phyloP scores from a whole-genome alignment of 169 alveolate genomes.

The Plasmodium blacklocki region DNA sequence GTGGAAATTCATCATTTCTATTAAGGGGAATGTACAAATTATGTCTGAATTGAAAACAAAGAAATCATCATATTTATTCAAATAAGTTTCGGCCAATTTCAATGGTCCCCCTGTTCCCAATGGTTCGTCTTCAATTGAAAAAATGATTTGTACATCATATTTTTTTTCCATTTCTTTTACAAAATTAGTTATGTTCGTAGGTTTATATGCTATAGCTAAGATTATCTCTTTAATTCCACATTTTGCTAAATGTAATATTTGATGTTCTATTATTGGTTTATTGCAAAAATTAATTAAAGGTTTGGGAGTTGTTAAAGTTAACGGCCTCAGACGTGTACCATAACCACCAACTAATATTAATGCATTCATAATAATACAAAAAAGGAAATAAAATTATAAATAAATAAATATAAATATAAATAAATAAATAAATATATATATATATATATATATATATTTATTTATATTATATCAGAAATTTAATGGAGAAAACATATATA shows the following conservation, averaged over 20 bases:
- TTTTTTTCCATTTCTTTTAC: conserved; percentile 86
- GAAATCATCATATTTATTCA: conserved; percentile 91
- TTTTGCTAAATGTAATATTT: conserved; percentile 80
- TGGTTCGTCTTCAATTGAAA: conserved; percentile 96
- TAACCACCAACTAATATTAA: conserved; percentile 98
- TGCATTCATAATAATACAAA: conserved; percentile 93
- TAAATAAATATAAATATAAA: background rate
- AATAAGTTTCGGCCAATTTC: conserved; percentile 89
- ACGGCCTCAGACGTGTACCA: conserved; percentile 99
- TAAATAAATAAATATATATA: too few species aligned
- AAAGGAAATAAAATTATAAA: background rate
- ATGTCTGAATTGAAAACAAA: conserved; percentile 97
- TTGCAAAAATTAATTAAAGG: conserved; percentile 97
- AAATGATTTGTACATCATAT: conserved; percentile 92
- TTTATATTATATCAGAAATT: too few species aligned
- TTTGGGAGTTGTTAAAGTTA: conserved; percentile 97
- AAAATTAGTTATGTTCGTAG: conserved; percentile 86
- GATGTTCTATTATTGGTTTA: conserved; percentile 94
- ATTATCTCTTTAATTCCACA: conserved; percentile 91
- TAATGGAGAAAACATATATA: too few species aligned
- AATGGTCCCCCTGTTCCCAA: conserved; percentile 98
- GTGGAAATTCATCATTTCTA: conserved; percentile 94
- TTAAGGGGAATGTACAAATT: conserved; percentile 96
- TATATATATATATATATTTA: too few species aligned
- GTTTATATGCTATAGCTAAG: conserved; percentile 92